Conservation (phyloP, 805 yeast genomes). For the Cyberlindnera maritima region DNA sequence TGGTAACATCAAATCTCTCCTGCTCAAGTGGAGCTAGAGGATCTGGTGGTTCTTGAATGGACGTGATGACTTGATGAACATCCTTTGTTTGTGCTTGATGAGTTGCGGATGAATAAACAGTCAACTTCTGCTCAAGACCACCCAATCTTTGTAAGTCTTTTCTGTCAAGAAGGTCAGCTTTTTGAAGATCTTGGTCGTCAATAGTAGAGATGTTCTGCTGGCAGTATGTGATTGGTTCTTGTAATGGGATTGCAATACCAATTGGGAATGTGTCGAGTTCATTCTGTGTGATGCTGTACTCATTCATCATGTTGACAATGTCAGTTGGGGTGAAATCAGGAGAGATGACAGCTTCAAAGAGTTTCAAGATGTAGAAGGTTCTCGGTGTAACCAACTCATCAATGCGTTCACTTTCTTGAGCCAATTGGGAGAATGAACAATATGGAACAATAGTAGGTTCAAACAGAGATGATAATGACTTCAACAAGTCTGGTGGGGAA, state of each 20-base stretch:
- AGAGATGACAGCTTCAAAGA: conserved; percentile 63
- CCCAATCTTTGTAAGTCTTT: conserved; percentile 47
- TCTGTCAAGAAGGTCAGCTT: conserved; percentile 62
- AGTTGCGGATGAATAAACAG: neutral
- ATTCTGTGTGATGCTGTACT: conserved; percentile 46
- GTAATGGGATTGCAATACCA: conserved; percentile 67
- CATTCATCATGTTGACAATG: conserved; percentile 60
- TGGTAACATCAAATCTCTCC: conserved; percentile 64
- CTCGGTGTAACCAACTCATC: conserved; percentile 66
- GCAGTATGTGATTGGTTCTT: conserved; percentile 58
- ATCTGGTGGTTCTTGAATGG: conserved; percentile 42
- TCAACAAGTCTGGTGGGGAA: conserved; percentile 59
- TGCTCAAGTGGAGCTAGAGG: conserved; percentile 63
- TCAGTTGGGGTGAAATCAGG: conserved; percentile 48
- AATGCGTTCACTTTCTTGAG: conserved; percentile 57
- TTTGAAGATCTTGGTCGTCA: conserved; percentile 40
- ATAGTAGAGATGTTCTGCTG: conserved; percentile 47
- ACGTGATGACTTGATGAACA: conserved; percentile 38
- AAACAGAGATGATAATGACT: conserved; percentile 52
- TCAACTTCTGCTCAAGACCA: neutral
- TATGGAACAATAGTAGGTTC: conserved; percentile 47
- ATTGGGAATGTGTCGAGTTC: conserved; percentile 70
- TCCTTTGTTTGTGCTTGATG: conserved; percentile 34
- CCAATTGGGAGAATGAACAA: conserved; percentile 63
- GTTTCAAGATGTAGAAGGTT: conserved; percentile 52